Evolutionary conservation across 2,329 filamentous ascomycete genomes (phyloP).

Genomic region (Coccinonectria pachysandricola): DNA sequence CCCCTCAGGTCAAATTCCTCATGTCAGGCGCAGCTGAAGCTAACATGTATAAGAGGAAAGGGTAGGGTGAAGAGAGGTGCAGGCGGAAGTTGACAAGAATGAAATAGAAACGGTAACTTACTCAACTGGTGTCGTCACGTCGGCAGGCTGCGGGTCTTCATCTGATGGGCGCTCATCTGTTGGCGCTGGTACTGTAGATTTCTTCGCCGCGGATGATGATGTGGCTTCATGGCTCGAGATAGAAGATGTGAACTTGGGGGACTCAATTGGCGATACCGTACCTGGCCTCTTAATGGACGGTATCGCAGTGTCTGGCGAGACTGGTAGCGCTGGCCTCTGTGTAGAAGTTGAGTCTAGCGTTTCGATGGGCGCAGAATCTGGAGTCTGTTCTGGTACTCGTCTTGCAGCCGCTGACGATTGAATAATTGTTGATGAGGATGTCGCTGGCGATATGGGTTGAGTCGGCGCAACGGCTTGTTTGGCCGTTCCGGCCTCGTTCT

Average conservation of each 20-base stretch:
- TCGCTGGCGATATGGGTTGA: conserved; percentile 18
- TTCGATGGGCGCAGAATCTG: conserved; percentile 14
- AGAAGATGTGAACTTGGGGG: too few relatives aligned
- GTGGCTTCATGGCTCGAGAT: too few relatives aligned
- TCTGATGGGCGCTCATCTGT: conserved; percentile 1
- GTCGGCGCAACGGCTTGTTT: conserved; percentile 16
- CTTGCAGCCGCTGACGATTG: conserved; percentile 10
- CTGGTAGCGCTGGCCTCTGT: too few relatives aligned
- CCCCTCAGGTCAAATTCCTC: too few relatives aligned
- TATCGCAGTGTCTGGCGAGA: too few relatives aligned
- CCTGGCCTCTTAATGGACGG: too few relatives aligned
- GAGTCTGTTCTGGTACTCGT: conserved; percentile 11
- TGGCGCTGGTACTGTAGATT: too few relatives aligned
- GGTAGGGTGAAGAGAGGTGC: background rate
- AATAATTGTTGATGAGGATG: conserved; percentile 13
- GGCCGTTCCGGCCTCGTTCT: conserved; percentile 15
- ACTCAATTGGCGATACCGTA: too few relatives aligned
- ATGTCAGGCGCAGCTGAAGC: too few relatives aligned
- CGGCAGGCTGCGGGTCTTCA: conserved; percentile 2
- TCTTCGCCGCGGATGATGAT: too few relatives aligned
- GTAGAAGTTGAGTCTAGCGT: too few relatives aligned
- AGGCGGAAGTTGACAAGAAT: background rate
- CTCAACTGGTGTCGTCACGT: conserved; percentile 4
- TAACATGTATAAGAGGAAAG: conserved; percentile 1
- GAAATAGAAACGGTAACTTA: conserved; percentile 3